These are phyloP conservation scores for Calonectria fujianensis DNA, from an alignment of 2,329 filamentous ascomycete genomes.

Conservation along the genomic window DNA sequence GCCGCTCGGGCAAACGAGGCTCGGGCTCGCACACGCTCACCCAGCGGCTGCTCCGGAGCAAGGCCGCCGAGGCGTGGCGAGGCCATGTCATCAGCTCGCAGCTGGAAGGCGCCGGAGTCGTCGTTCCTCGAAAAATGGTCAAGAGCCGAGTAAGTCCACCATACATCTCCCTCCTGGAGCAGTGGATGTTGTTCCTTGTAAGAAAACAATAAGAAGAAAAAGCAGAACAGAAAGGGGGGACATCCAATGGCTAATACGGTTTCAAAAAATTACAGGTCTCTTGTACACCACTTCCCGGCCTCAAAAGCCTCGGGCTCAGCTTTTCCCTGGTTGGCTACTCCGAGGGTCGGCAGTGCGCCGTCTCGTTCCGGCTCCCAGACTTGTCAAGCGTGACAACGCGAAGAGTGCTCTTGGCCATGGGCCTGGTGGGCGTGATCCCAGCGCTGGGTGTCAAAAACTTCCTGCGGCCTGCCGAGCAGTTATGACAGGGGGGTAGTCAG, in stretches of 20 bases:
- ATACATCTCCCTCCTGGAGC: neutral
- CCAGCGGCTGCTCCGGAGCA: slow-evolving; percentile 64
- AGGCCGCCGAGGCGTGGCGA: slow-evolving; percentile 65
- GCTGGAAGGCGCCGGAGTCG: slow-evolving; percentile 46
- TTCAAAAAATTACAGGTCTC: slow-evolving; percentile 41
- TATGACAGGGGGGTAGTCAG: slow-evolving; percentile 48
- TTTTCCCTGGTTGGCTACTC: slow-evolving; percentile 45
- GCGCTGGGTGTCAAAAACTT: slow-evolving; percentile 49
- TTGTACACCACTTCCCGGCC: slow-evolving; percentile 44
- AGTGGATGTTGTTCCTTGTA: neutral
- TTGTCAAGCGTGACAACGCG: slow-evolving; percentile 55
- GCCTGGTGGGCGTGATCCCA: slow-evolving; percentile 56
- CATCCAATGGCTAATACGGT: neutral
- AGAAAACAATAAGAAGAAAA: neutral
- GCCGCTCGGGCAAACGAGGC: slow-evolving; percentile 39
- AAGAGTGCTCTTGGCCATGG: slow-evolving; percentile 57
- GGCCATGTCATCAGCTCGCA: slow-evolving; percentile 58
- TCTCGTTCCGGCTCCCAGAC: slow-evolving; percentile 51
- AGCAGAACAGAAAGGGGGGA: neutral
- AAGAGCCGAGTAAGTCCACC: slow-evolving; percentile 48
- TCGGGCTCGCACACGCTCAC: slow-evolving; percentile 61
- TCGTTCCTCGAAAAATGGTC: slow-evolving; percentile 27
- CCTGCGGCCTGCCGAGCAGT: slow-evolving; percentile 45
- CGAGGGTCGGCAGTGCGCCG: slow-evolving; percentile 43
- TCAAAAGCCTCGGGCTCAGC: slow-evolving; percentile 47